Conservation (phyloP, 768 basidiomycete species). For the Pilatotrama ljubarskyi region DNA sequence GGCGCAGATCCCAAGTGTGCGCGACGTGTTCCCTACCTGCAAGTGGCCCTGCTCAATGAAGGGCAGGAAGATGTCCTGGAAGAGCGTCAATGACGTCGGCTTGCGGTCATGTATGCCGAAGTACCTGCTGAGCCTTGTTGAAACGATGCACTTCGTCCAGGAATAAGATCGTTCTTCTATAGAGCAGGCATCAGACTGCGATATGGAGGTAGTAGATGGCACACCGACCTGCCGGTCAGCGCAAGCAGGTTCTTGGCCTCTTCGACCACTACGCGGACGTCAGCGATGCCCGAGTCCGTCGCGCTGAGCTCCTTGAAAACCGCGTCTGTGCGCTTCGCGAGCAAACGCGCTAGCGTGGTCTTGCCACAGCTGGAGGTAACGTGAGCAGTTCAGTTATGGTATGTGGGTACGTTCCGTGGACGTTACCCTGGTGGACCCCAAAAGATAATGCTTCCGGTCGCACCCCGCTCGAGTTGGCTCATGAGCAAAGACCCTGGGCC, state of each 20-base stretch:
- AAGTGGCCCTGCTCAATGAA: conserved; percentile 78
- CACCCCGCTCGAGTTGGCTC: conserved; percentile 49
- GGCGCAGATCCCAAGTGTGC: neutral
- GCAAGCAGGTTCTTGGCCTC: conserved; percentile 68
- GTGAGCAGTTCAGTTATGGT: too few relatives aligned
- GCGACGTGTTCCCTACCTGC: conserved; percentile 38
- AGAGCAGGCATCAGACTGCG: neutral
- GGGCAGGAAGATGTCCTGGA: conserved; percentile 76
- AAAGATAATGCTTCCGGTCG: conserved; percentile 60
- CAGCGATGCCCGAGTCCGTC: conserved; percentile 65
- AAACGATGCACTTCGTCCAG: conserved; percentile 86
- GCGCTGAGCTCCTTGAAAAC: conserved; percentile 78
- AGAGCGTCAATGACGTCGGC: conserved; percentile 10
- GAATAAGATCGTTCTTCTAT: conserved; percentile 72
- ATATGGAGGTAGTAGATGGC: neutral
- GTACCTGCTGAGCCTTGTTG: conserved; percentile 68
- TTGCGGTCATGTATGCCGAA: neutral
- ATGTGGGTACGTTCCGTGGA: too few relatives aligned
- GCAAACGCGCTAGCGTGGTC: conserved; percentile 72
- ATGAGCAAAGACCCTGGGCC: conserved; percentile 58
- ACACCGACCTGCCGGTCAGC: conserved; percentile 59
- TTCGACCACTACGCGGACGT: conserved; percentile 73
- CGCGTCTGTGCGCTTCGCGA: conserved; percentile 59
- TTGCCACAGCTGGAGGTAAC: conserved; percentile 55
- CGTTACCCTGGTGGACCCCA: conserved; percentile 78